These are phyloP conservation scores for Rhizopogon sp. DNA, from an alignment of 768 basidiomycete genomes.

Conservation along the genomic window DNA sequence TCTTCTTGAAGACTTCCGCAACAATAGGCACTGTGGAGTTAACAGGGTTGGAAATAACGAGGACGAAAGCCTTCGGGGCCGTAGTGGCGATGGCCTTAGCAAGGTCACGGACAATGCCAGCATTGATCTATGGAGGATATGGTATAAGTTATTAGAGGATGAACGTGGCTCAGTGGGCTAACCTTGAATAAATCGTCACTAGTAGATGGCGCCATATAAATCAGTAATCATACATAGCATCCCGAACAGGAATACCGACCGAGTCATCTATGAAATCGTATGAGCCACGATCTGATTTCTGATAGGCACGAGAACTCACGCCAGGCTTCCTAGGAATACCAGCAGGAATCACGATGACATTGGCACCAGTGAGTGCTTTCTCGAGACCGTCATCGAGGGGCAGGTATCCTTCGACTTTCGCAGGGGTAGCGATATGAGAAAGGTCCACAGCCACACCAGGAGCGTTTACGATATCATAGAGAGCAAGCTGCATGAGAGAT, in stretches of 20 bases:
- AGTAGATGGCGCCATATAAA: conserved; percentile 24
- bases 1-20: conserved; percentile 91
- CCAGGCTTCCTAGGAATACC: conserved; percentile 95
- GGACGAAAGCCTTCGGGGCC: conserved; percentile 86
- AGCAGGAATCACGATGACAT: conserved; percentile 92
- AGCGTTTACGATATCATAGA: conserved; percentile 97
- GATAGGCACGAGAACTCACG: conserved; percentile 40
- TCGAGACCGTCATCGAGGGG: conserved; percentile 77
- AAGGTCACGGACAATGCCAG: conserved; percentile 91
- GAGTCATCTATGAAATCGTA: conserved; percentile 39
- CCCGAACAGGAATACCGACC: conserved; percentile 27
- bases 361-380: conserved; percentile 78
- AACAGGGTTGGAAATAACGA: conserved; percentile 99
- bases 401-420: conserved; percentile 79
- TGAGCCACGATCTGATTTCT: not conserved
- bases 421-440: conserved; percentile 87
- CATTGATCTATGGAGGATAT: conserved; percentile 72
- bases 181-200: conserved; percentile 98
- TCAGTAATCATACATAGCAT: conserved; percentile 6
- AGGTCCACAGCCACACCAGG: conserved; percentile 95
- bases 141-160: conserved; percentile 2
- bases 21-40: conserved; percentile 99
- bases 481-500: conserved; percentile 51
- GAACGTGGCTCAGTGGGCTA: conserved; percentile 8
- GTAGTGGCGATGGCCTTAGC: conserved; percentile 82